Conservation (phyloP, 768 basidiomycete genomes). For the Cystofilobasidium capitatum region DNA sequence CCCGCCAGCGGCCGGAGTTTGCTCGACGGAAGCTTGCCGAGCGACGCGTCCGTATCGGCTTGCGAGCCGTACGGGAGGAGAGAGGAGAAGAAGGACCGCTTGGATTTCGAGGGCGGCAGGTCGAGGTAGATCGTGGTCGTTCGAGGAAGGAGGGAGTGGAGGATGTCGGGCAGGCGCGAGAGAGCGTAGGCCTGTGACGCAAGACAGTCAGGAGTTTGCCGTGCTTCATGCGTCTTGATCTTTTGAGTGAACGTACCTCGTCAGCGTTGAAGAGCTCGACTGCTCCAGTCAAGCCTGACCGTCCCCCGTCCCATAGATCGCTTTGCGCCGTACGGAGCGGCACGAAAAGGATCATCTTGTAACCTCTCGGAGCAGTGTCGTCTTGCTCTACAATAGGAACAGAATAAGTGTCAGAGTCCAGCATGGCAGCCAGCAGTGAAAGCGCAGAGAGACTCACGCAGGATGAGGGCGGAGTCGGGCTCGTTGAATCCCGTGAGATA, state of each 20-base stretch:
- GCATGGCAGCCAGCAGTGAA: not conserved
- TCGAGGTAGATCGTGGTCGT: slow-evolving; percentile 44
- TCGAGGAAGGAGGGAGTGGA: not conserved
- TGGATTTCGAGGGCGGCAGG: slow-evolving; percentile 36
- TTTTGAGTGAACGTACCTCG: slow-evolving; percentile 46
- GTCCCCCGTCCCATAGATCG: slow-evolving; percentile 88
- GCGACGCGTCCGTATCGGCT: slow-evolving; percentile 48
- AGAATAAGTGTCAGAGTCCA: slow-evolving; percentile 17
- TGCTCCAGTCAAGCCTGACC: slow-evolving; percentile 59
- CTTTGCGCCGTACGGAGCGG: slow-evolving; percentile 60
- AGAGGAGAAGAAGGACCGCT: slow-evolving; percentile 28
- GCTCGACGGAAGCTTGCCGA: slow-evolving; percentile 49
- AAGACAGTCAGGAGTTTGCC: slow-evolving; percentile 48
- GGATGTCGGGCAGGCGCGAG: slow-evolving; percentile 3
- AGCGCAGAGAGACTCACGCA: slow-evolving; percentile 47
- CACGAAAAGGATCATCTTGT: slow-evolving; percentile 77
- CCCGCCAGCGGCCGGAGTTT: slow-evolving; percentile 52
- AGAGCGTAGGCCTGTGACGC: slow-evolving; percentile 36
- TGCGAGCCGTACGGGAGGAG: slow-evolving; percentile 33
- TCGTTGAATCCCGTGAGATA: slow-evolving; percentile 95
- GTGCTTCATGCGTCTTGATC: too few species aligned
- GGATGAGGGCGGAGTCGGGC: slow-evolving; percentile 75
- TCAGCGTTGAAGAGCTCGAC: slow-evolving; percentile 67
- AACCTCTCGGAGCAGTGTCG: slow-evolving; percentile 58
- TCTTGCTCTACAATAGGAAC: slow-evolving; percentile 50